Evolutionary conservation across 2,329 filamentous ascomycete species (phyloP).

Genomic region (Pseudonectria foliicola): DNA sequence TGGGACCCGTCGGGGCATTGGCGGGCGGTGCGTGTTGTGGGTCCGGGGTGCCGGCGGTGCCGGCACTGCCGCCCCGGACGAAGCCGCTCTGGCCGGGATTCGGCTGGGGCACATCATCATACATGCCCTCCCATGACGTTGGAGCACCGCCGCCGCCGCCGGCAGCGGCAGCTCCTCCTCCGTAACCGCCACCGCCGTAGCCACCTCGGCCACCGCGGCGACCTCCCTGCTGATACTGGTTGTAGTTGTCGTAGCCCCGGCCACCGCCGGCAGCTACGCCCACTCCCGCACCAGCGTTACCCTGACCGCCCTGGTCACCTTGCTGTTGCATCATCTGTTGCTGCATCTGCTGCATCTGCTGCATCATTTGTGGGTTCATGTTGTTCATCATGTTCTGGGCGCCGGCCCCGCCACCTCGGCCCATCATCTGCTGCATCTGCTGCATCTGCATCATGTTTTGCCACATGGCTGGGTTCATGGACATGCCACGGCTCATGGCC

Average conservation of each 20-base stretch:
- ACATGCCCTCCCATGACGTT: constrained; percentile 97
- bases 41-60: constrained; percentile 27
- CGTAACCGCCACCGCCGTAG: constrained; percentile 26
- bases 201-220: constrained; percentile 29
- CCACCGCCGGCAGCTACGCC: constrained; percentile 20
- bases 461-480: constrained; percentile 70
- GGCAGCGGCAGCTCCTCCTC: constrained; percentile 25
- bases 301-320: constrained; percentile 23
- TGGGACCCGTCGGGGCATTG: constrained; percentile 82
- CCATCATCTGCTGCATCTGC: constrained; percentile 55
- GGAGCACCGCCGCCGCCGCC: constrained; percentile 51
- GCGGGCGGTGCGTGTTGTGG: constrained; percentile 42
- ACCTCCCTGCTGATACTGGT: constrained; percentile 42
- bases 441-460: constrained; percentile 73
- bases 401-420: constrained; percentile 28
- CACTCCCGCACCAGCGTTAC: constrained; percentile 18
- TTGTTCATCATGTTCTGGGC: constrained; percentile 34
- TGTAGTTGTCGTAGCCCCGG: constrained; percentile 24
- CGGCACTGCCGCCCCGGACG: constrained; percentile 34
- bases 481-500: constrained; percentile 70
- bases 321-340: constrained; percentile 36
- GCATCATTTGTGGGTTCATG: constrained; percentile 49
- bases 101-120: constrained; percentile 87
- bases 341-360: constrained; percentile 48
- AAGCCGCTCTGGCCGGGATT: constrained; percentile 47